Base-by-base conservation (phyloP, 1,284 basidiomycete species). In the Marasmius tenuissimus region DNA sequence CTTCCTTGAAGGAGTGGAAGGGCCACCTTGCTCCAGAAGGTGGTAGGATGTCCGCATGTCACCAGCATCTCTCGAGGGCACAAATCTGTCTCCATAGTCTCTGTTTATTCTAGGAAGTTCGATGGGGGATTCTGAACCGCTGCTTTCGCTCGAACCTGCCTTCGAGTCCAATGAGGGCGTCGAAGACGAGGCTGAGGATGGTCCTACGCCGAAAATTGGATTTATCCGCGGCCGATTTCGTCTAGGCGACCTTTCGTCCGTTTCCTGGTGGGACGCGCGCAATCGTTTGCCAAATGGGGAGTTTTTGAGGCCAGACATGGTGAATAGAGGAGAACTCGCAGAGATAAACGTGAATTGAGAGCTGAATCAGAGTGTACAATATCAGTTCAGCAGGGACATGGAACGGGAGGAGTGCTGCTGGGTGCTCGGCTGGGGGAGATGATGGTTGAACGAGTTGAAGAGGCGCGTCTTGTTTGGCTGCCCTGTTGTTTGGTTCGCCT, bases 251-350 rank as follows among this genome's bases (percentile, higher is more conserved):
- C 81, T 79, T 60, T 85, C 84, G 63, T 87, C 85, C 34, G 81
- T 78, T 35, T 82, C 84, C 54, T 78, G 79, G 62, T 88, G 85
- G 4, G 86, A 81, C 22, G 87, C 87, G 57, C 89, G 85, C 27
- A 92, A 80, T 38, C 90, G 85, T 71, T 92, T 92, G 47, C 89
- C 90, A 74, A 90, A 92, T 0, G 87, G 88, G 67, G 90, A 91
- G 75, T 91, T 89, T 79, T 88, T 89, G 74, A 92, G 82, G 60
- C 85, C 84, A 62, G 88, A 85, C 88, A 91, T 91, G 63, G 69
- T 63, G 57, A 56, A 60, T 53, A 40, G 38, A 34, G 42, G 38
- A 47, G n/a, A 37, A 49, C 14, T 60, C 33, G 11, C 20, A 42
- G 45, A 14, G 16, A 51, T 18, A 37, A 18, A 47, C 20, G 48